Evolutionary conservation across 2,329 filamentous ascomycete genomes (phyloP), one percentile per base, ranked within the genome.

Genomic region (Stachybotrys chartarum): DNA sequence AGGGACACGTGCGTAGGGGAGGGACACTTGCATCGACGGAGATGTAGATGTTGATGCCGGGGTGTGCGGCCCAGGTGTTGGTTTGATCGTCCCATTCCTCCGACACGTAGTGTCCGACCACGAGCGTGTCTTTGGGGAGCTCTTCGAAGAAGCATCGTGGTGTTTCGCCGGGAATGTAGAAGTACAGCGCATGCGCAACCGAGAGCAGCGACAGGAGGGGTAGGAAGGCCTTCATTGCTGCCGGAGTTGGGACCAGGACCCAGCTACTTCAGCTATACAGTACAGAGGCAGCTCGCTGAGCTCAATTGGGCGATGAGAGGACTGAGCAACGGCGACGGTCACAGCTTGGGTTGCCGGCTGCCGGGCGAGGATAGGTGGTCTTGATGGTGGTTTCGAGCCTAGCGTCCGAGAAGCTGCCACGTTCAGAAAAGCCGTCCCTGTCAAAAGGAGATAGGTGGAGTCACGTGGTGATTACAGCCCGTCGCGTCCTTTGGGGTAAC

Each of bases 61-160:
- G 80, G 70, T 94, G 89, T 68, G 87, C 79, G 54, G 79, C 74
- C 83, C 90, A 97, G 53, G 76, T 70, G 62, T 83, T 82, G 56
- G 78, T 75, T 62, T 85, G 76, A 56, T 89, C 82, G 72, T 94
- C 86, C 77, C 84, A 94, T 72, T 95, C 88, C 73, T 94, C 87
- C 52, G 91, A 90, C 55, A 81, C 84, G 79, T 92, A 99, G 75
- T 94, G 87, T 63, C 94, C 94, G 57, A 97, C 92, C 55, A 99
- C 93, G 56, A 99, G 78, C 14, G 94, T 97, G 73, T 96, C 93
- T 79, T 97, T 97, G 62, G 94, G 92, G 57, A 99, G 83, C 74
- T 97, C 93, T 78, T 99, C 94, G 76, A 89, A 96, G 84, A 99
- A 99, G 77, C 94, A 99, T 77, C 95, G 97, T 63, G 90, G 87